phyloP scores from a whole-genome alignment of 2,329 filamentous ascomycete genomes.

The Diaporthe humulicola region DNA sequence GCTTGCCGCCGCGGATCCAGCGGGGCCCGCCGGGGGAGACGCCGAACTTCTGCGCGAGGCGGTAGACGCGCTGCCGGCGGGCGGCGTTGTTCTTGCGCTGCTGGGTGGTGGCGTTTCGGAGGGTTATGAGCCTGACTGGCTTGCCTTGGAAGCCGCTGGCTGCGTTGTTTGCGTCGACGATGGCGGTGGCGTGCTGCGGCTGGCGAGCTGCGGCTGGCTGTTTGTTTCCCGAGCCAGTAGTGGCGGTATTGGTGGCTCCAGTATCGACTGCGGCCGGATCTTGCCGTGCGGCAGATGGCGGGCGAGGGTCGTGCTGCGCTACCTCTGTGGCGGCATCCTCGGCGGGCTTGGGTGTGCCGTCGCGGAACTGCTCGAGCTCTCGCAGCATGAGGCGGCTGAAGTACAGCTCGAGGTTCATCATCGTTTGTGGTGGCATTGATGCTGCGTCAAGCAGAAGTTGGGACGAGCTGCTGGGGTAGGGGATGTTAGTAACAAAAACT shows the following conservation, averaged over 20 bases:
- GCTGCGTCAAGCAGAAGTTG: not conserved
- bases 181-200: not conserved
- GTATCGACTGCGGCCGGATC: not conserved
- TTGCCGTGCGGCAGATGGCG: not conserved
- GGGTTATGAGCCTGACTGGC: not conserved
- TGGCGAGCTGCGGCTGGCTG: not conserved
- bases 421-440: not conserved
- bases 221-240: not conserved
- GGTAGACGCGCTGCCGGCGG: not conserved
- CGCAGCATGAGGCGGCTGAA: not conserved
- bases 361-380: not conserved
- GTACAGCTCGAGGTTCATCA: not conserved
- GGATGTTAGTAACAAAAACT: not conserved
- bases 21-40: not conserved
- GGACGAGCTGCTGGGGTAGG: not conserved
- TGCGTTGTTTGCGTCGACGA: not conserved
- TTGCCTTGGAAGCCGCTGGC: not conserved
- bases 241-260: not conserved
- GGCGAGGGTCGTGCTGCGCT: not conserved
- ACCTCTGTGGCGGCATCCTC: not conserved
- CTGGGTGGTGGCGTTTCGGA: not conserved
- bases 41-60: not conserved
- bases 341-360: no score
- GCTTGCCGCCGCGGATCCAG: not conserved
- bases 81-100: not conserved